A percentile compares a stretch with the other conserved stretches of the same genome.
Conservation (phyloP, 495 filamentous ascomycete species). For the Hypoxylon crocopeplum region DNA sequence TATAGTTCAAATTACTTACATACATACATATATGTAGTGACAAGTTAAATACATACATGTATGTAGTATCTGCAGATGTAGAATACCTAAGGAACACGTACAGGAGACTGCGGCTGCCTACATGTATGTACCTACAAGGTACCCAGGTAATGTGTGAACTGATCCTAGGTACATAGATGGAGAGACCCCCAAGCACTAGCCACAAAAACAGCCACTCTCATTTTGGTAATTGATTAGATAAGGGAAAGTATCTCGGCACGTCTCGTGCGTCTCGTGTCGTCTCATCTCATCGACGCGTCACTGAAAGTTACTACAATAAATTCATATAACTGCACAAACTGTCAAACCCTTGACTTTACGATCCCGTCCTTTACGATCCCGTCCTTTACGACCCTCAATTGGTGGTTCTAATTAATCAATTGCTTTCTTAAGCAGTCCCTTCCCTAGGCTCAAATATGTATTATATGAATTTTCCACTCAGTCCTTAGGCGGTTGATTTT, state of each 20-base stretch:
- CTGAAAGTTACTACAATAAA: slow-evolving; percentile 14
- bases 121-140: neutral
- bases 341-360: neutral
- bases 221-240: slow-evolving; percentile 27
- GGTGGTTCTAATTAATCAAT: too few species aligned
- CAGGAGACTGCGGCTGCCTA: neutral
- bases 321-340: neutral
- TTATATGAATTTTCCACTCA: too few species aligned
- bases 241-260: slow-evolving; percentile 4
- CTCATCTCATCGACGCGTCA: slow-evolving; percentile 33
- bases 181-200: neutral
- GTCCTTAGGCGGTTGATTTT: too few species aligned
- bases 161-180: neutral
- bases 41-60: too few species aligned
- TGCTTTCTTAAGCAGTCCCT: too few species aligned
- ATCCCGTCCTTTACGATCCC: neutral
- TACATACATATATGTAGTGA: neutral
- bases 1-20: neutral
- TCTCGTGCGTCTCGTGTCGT: slow-evolving; percentile 4
- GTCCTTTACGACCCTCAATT: neutral
- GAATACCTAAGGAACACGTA: neutral
- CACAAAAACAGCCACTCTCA: slow-evolving; percentile 6
- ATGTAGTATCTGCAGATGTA: neutral
- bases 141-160: too few species aligned
- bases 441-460: too few species aligned